phyloP scores from a whole-genome alignment of 257 asterid genomes.

The Petrea volubilis region DNA sequence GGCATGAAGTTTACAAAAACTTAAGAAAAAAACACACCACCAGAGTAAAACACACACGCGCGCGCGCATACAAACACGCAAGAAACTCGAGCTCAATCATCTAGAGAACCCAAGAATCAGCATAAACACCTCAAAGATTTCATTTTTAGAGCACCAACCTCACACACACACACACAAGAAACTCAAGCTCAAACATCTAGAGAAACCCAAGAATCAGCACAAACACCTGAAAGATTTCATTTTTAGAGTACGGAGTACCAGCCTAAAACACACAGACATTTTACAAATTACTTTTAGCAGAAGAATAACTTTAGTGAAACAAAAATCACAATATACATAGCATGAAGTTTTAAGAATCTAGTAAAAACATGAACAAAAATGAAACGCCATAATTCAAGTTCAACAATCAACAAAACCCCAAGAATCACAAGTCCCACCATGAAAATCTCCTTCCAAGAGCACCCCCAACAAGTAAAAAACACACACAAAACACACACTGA shows the following conservation, averaged over 20 bases:
- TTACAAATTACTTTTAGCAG: not conserved
- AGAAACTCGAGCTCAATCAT: too few relatives aligned
- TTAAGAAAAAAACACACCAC: not conserved
- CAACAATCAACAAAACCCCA: not conserved
- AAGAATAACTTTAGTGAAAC: not conserved
- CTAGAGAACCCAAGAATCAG: too few relatives aligned
- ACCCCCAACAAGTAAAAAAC: not conserved
- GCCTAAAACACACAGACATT: too few relatives aligned
- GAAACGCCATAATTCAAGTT: slow-evolving; percentile 15
- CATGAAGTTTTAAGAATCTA: not conserved
- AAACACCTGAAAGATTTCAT: too few relatives aligned
- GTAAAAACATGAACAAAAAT: too few relatives aligned
- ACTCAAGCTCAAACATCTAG: too few relatives aligned
- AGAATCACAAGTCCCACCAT: not conserved
- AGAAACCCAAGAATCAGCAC: too few relatives aligned
- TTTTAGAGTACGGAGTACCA: too few relatives aligned
- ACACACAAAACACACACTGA: not conserved
- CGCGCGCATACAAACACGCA: too few relatives aligned
- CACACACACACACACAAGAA: too few relatives aligned
- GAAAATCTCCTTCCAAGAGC: not conserved
- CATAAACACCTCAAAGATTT: too few relatives aligned
- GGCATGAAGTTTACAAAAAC: not conserved
- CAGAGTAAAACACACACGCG: not conserved
- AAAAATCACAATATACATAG: not conserved
- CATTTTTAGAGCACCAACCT: too few relatives aligned